A percentile compares a stretch with the other conserved stretches of the same genome.
Conservation (phyloP, 192 early-diverging fungal genomes). For the Podila minutissima region DNA sequence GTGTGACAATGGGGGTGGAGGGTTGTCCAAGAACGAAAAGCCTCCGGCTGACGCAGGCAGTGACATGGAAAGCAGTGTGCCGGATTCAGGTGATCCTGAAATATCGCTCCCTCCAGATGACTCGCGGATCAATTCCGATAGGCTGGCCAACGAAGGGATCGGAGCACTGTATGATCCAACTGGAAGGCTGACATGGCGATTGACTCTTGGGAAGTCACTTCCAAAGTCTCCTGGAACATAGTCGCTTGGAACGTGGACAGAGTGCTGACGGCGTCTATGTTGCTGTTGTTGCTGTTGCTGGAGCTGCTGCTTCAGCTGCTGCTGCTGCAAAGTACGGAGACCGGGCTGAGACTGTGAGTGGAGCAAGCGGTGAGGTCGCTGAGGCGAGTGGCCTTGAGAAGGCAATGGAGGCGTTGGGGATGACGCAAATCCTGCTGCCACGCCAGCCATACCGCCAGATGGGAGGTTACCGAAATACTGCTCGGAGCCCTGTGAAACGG, state of each 20-base stretch:
- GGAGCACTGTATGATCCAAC: constrained; percentile 38
- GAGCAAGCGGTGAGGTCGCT: constrained; percentile 29
- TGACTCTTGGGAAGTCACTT: constrained; percentile 11
- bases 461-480: not conserved
- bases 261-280: constrained; percentile 45
- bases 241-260: constrained; percentile 45
- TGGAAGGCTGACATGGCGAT: constrained; percentile 39
- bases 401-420: constrained; percentile 26
- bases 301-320: constrained; percentile 40
- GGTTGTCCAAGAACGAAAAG: constrained; percentile 43
- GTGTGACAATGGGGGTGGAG: constrained; percentile 30
- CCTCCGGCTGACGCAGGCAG: constrained; percentile 28
- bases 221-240: constrained; percentile 36
- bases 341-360: constrained; percentile 49
- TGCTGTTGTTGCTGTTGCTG: constrained; percentile 35
- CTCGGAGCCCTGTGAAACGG: not conserved
- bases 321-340: constrained; percentile 32
- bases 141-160: constrained; percentile 38
- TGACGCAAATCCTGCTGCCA: not conserved
- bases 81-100: constrained; percentile 26
- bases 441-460: not conserved
- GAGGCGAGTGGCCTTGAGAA: constrained; percentile 3
- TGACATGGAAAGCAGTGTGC: constrained; percentile 37
- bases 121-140: constrained; percentile 49
- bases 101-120: constrained; percentile 20